Evolutionary conservation across 805 yeast genomes (phyloP), one percentile per base, ranked within the genome.

Genomic region (Sungouiella thailandica): DNA sequence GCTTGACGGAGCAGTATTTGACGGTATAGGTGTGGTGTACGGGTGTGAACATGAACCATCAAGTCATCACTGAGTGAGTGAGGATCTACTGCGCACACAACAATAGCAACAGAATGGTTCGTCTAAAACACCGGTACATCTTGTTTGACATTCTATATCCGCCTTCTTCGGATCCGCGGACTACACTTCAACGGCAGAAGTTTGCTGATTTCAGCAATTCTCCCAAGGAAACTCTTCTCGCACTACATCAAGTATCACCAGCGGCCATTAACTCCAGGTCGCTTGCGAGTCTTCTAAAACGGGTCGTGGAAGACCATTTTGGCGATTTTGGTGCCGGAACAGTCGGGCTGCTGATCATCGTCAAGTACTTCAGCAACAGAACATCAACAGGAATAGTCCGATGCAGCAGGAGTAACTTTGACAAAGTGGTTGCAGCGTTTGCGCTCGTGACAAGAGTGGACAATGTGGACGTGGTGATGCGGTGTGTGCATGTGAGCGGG

Each of bases 321-420:
- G 97, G 97, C 2, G 95, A 86, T 34, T 62, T 68, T 35, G 96
- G 95, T 0, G 50, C 74, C 0, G 94, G 93, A 0, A 65, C 70
- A 13, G 76, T 76, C 4, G 76, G 79, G 1, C 59, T 76, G 39
- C 70, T 80, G 19, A 52, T 84, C 4, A 72, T 76, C 11, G 58
- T 89, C 33, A 85, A 87, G 52, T 88, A 88, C 54, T 89, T 85
- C 57, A 83, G 93, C 11, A 76, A 76, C 35, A 72, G 71, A 47
- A 88, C 97, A 0, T 78, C 88, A 0, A 80, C 88, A 0, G 97
- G 97, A 0, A 89, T 89, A 4, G 49, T 90, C 13, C 68, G 96
- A 41, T 83, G 90, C 37, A 72, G 80, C 7, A 57, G 95, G 36
- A 83, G 75, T 29, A 77, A 78, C 36, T 72, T 67, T 32, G 75